These are phyloP conservation scores for Lentinula guzmanii DNA, from an alignment of 768 basidiomycete species.

Conservation along the genomic window DNA sequence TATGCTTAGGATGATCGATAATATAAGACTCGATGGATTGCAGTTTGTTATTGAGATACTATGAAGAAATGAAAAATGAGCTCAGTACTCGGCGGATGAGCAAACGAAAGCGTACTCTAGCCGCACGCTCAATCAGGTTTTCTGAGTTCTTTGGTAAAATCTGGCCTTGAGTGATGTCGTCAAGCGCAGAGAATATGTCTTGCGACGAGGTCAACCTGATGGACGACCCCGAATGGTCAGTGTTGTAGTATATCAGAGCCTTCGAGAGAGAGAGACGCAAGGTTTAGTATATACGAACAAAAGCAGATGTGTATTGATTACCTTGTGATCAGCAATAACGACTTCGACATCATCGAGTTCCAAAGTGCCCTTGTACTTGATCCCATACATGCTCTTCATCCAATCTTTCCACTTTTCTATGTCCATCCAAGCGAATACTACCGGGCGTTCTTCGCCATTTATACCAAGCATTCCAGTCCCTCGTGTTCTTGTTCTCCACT, in stretches of 20 bases:
- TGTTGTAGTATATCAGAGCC: slow-evolving; percentile 74
- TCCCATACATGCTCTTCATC: slow-evolving; percentile 89
- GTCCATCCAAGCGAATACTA: slow-evolving; percentile 92
- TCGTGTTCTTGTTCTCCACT: slow-evolving; percentile 59
- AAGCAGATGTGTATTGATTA: slow-evolving; percentile 25
- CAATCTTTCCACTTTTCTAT: slow-evolving; percentile 76
- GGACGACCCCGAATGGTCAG: slow-evolving; percentile 45
- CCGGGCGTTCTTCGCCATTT: slow-evolving; percentile 31
- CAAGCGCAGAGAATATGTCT: slow-evolving; percentile 63
- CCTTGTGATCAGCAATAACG: slow-evolving; percentile 79
- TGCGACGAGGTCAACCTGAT: slow-evolving; percentile 48
- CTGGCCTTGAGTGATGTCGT: slow-evolving; percentile 51
- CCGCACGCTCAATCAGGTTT: slow-evolving; percentile 60
- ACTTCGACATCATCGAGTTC: slow-evolving; percentile 37
- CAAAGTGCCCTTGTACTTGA: slow-evolving; percentile 25
- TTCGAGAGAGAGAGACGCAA: slow-evolving; percentile 18
- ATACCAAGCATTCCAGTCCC: slow-evolving; percentile 34
- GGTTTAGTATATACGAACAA: not conserved
- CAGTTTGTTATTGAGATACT: slow-evolving; percentile 40
- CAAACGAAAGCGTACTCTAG: slow-evolving; percentile 38
- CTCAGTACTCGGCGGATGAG: not conserved
- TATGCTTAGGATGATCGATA: slow-evolving; percentile 25
- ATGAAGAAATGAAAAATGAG: not conserved
- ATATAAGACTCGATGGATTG: slow-evolving; percentile 29
- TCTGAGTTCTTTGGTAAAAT: slow-evolving; percentile 59